Conservation (phyloP, 2,329 filamentous ascomycete genomes). For the Salinomyces thailandicus region DNA sequence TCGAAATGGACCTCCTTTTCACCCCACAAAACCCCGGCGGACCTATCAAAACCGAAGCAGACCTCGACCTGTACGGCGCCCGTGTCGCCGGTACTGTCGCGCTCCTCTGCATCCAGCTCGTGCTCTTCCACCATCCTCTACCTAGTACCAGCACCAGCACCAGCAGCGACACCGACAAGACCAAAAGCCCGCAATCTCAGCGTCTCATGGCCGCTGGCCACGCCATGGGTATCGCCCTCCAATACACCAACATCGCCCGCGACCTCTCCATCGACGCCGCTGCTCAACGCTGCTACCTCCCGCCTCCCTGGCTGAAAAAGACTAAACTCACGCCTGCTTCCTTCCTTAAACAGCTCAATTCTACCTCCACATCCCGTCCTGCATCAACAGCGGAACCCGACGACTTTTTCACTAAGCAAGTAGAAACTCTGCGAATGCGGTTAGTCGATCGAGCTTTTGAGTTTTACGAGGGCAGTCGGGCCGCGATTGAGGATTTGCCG, state of each 20-base stretch:
- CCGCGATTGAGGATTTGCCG: constrained; percentile 52
- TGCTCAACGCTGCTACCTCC: constrained; percentile 60
- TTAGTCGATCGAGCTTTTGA: constrained; percentile 52
- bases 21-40: constrained; percentile 10
- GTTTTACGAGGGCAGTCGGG: constrained; percentile 46
- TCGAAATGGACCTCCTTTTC: constrained; percentile 58
- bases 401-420: constrained; percentile 36
- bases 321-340: constrained; percentile 44
- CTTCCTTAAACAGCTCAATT: constrained; percentile 37
- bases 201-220: constrained; percentile 47
- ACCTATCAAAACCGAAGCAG: constrained; percentile 49
- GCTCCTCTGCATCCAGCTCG: constrained; percentile 55
- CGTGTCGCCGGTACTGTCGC: constrained; percentile 64
- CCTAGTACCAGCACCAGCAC: background rate
- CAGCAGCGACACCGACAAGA: too few relatives aligned
- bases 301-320: constrained; percentile 52
- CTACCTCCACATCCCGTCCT: too few relatives aligned
- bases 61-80: constrained; percentile 54
- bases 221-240: constrained; percentile 62
- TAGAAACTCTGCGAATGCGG: constrained; percentile 42
- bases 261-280: constrained; percentile 54
- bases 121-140: constrained; percentile 46
- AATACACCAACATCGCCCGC: constrained; percentile 67
- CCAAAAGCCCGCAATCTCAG: constrained; percentile 23
- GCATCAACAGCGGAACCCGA: constrained; percentile 9